Conservation (phyloP, 306 rosid genomes). For the Fragaria iinumae region DNA sequence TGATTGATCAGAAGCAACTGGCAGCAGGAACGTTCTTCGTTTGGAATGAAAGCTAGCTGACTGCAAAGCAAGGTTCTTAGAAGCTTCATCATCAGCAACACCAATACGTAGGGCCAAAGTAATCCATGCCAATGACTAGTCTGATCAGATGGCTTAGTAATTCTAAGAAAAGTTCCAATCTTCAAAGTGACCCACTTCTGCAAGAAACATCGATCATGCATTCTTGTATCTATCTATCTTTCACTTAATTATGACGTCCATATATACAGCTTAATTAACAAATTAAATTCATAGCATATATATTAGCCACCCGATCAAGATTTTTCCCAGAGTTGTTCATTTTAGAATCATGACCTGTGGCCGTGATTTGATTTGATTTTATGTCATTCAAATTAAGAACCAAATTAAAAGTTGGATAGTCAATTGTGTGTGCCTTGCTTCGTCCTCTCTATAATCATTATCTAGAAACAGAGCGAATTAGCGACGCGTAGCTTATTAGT, state of each 20-base stretch:
- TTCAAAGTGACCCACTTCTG: neutral
- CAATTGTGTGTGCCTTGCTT: neutral
- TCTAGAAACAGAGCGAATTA: neutral
- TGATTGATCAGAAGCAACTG: neutral
- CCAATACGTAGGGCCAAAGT: conserved; percentile 3
- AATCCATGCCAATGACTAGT: neutral
- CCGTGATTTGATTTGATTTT: conserved; percentile 8
- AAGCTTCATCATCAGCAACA: neutral
- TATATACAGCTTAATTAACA: too few species aligned
- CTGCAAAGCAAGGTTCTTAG: neutral
- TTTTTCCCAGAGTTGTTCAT: neutral
- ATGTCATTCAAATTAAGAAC: neutral
- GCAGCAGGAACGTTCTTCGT: neutral
- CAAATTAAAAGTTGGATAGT: neutral
- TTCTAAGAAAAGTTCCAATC: neutral
- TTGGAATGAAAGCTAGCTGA: neutral
- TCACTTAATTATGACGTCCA: neutral
- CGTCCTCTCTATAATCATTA: neutral
- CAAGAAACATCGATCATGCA: neutral
- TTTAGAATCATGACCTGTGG: neutral
- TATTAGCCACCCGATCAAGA: neutral
- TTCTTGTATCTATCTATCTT: neutral
- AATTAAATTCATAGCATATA: too few species aligned
- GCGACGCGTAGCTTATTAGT: neutral
- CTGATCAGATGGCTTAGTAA: neutral